A percentile compares a stretch with the other conserved stretches of the same genome.
phyloP scores from a whole-genome alignment of 495 filamentous ascomycete species.

The Talaromyces stipitatus region DNA sequence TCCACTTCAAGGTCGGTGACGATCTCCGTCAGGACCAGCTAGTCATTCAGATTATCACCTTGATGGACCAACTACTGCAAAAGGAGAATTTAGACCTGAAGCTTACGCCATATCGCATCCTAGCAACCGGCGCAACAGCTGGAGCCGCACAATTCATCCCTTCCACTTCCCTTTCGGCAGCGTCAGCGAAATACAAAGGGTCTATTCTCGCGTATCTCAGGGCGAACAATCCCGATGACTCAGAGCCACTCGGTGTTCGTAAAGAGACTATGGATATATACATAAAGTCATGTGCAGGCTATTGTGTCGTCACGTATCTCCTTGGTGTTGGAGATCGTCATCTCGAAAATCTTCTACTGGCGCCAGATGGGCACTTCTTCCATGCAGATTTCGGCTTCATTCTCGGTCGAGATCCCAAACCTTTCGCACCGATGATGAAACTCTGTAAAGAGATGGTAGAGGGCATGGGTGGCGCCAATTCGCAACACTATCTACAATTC shows the following conservation, averaged over 20 bases:
- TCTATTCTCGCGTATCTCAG: conserved; percentile 81
- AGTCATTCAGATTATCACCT: conserved; percentile 93
- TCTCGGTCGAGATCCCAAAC: conserved; percentile 93
- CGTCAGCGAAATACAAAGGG: conserved; percentile 70
- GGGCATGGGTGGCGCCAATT: conserved; percentile 83
- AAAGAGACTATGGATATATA: conserved; percentile 94
- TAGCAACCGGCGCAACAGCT: conserved; percentile 82
- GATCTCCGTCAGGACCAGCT: conserved; percentile 96
- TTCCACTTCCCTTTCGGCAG: conserved; percentile 72
- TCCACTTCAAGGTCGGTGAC: conserved; percentile 96
- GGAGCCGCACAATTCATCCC: conserved; percentile 90
- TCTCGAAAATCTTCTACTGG: conserved; percentile 88
- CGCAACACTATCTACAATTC: conserved; percentile 75
- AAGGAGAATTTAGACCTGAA: conserved; percentile 98
- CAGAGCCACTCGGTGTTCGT: conserved; percentile 75
- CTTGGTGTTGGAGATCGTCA: conserved; percentile 97
- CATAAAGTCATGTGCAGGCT: conserved; percentile 91
- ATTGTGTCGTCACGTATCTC: conserved; percentile 98
- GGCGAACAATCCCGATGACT: conserved; percentile 81
- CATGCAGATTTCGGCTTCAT: conserved; percentile 98
- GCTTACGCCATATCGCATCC: conserved; percentile 89
- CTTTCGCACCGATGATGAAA: conserved; percentile 95
- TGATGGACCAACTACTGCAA: conserved; percentile 93
- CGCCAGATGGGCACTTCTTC: conserved; percentile 91
- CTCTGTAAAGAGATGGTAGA: conserved; percentile 97